Conservation (phyloP, 257 asterid species). For the Fraxinus pennsylvanica region DNA sequence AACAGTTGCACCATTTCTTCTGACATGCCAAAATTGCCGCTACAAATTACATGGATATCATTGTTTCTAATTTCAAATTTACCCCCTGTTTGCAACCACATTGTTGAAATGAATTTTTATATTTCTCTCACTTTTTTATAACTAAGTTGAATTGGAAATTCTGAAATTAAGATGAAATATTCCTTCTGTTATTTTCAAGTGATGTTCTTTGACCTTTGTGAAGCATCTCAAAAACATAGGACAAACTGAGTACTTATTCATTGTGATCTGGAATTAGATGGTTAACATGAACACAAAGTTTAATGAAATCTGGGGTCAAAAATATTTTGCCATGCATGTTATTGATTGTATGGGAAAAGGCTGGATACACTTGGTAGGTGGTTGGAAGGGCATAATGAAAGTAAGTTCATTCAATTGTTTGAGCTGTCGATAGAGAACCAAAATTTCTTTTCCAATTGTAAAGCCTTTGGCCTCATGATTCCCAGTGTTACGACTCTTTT, state of each 20-base stretch:
- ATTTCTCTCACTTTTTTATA: background rate
- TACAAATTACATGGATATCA: background rate
- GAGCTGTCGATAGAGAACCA: slow-evolving; percentile 7
- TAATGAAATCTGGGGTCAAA: background rate
- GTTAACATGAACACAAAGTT: background rate
- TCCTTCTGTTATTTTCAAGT: background rate
- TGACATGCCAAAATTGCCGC: slow-evolving; percentile 8
- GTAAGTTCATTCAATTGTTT: slow-evolving; percentile 10
- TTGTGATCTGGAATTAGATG: slow-evolving; percentile 4
- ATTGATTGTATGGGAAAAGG: slow-evolving; percentile 10
- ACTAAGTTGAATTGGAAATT: background rate
- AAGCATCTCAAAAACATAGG: background rate
- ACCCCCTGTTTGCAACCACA: background rate
- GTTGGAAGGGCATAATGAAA: background rate
- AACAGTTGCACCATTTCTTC: background rate
- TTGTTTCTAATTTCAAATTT: background rate
- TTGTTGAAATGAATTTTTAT: background rate
- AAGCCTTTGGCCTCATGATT: background rate
- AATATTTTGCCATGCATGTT: background rate
- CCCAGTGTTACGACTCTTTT: background rate
- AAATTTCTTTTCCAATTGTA: background rate
- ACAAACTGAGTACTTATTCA: background rate
- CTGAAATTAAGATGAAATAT: background rate
- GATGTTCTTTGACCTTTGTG: background rate
- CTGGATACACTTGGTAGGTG: slow-evolving; percentile 9